These are phyloP conservation scores for Xylariales sp. DNA, from an alignment of 2,329 filamentous ascomycete species.

Conservation along the genomic window DNA sequence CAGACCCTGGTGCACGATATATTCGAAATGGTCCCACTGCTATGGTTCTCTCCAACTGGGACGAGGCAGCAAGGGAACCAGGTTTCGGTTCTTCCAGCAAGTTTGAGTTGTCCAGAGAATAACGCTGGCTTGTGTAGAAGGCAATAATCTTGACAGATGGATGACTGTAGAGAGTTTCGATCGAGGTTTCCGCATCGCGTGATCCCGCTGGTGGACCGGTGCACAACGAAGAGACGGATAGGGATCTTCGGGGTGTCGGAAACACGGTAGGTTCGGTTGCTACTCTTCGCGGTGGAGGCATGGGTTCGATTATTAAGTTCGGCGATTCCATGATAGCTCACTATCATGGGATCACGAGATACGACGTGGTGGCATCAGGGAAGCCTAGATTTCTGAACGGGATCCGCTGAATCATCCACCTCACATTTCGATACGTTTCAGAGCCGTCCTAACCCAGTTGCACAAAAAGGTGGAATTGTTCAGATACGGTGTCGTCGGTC, in stretches of 20 bases:
- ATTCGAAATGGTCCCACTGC: conserved; percentile 77
- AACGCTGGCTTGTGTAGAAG: conserved; percentile 33
- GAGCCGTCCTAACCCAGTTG: no score
- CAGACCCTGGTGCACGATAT: conserved; percentile 80
- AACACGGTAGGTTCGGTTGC: conserved; percentile 6
- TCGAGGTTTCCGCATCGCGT: conserved; percentile 24
- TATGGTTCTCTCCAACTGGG: conserved; percentile 50
- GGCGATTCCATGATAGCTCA: conserved; percentile 8
- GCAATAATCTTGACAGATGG: conserved; percentile 65
- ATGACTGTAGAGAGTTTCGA: conserved; percentile 73
- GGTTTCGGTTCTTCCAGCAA: conserved; percentile 26
- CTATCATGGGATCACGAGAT: no score
- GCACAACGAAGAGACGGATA: conserved; percentile 10
- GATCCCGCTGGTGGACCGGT: conserved; percentile 4
- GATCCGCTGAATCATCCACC: no score
- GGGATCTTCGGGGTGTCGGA: conserved; percentile 6
- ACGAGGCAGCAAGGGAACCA: conserved; percentile 22
- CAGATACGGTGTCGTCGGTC: no score
- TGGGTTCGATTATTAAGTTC: background rate
- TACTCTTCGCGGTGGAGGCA: conserved; percentile 8
- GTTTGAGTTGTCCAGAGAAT: conserved; percentile 27
- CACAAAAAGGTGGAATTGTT: no score
- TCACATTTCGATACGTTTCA: no score
- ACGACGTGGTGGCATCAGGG: no score
- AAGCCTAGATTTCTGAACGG: no score